Base-by-base conservation (phyloP, 163 green algal genomes). In the Chlamydomonas reinhardtii region DNA sequence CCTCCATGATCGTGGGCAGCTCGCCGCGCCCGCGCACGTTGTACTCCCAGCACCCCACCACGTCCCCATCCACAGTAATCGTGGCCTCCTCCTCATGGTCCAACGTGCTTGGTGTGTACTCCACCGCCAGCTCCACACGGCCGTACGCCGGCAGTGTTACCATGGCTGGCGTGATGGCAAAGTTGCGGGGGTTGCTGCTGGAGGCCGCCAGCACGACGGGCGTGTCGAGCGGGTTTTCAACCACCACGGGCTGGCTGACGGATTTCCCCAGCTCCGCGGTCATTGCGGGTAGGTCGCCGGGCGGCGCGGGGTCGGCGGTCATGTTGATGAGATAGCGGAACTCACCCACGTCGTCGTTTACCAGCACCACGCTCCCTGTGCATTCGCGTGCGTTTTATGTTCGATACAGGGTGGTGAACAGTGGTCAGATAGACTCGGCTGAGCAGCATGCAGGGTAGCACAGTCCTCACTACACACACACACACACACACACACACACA, bases 241-340 rank as follows among this genome's bases (percentile, higher is more conserved):
- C 43, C 6, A 52, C 54, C 35, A 96, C 0, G 9, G 37, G 31
- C 37, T 78, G 56, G 17, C 14, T 37, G 2, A 62, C 68, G 29
- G 17, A n/a, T 25, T 39, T 39, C 37, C 94, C 94, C 56, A 96
- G 81, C 64, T 93, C 86, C 27, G 82, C 88, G 4, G 35, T 39
- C 66, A 96, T 43, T 24, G 70, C n/a, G 0, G 90, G 89, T 59
- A 96, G 61, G 27, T 70, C 62, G 15, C 78, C 62, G 5, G 92
- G 86, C 29, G 74, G 54, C 0, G 89, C 90, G 0, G 88, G 78
- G 29, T 85, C 83, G 17, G 94, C 92, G 0, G 87, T 64, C 90
- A 96, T 90, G 35, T 89, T 74, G 29, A 96, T 25, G 34, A 86
- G 62, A 90, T 95, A 97, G 70, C 86, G 91, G 78, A 96, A 96